These are phyloP conservation scores for Phytophthora sojae DNA, from an alignment of 352 stramenopile species.

Conservation along the genomic window DNA sequence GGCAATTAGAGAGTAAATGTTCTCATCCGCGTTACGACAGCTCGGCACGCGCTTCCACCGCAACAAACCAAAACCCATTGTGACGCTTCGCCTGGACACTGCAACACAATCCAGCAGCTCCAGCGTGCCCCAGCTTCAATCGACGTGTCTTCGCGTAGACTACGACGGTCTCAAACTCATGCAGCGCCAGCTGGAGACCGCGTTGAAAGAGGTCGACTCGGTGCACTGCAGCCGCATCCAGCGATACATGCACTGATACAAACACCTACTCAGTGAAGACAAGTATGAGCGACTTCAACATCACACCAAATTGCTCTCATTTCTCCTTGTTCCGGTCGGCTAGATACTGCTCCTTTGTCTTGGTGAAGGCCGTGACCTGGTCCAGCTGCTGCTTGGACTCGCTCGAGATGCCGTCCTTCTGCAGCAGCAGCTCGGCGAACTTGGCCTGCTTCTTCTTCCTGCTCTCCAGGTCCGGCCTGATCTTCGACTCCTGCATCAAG, in stretches of 20 bases:
- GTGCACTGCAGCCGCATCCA: conserved; percentile 79
- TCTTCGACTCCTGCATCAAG: conserved; percentile 63
- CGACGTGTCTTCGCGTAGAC: conserved; percentile 65
- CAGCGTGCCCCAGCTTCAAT: conserved; percentile 35
- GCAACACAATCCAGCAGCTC: conserved; percentile 23
- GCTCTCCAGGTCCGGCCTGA: conserved; percentile 66
- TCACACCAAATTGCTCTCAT: conserved; percentile 6
- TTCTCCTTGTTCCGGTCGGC: conserved; percentile 35
- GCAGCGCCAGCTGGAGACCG: conserved; percentile 68
- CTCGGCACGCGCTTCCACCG: conserved; percentile 67
- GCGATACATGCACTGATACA: conserved; percentile 66
- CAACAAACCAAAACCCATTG: conserved; percentile 70
- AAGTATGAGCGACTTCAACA: not conserved
- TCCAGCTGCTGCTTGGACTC: conserved; percentile 82
- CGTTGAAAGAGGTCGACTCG: conserved; percentile 74
- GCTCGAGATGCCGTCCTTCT: conserved; percentile 51
- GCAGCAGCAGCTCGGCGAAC: conserved; percentile 80
- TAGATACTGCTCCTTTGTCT: conserved; percentile 48
- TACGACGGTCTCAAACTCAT: conserved; percentile 71
- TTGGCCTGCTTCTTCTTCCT: conserved; percentile 76
- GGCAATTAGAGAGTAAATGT: not conserved
- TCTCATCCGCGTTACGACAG: conserved; percentile 28
- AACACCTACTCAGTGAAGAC: not conserved
- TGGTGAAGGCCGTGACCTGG: conserved; percentile 78
- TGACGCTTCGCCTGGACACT: conserved; percentile 75